Evolutionary conservation across 306 rosid species (phyloP).

Genomic region (Citrullus colocynthis): DNA sequence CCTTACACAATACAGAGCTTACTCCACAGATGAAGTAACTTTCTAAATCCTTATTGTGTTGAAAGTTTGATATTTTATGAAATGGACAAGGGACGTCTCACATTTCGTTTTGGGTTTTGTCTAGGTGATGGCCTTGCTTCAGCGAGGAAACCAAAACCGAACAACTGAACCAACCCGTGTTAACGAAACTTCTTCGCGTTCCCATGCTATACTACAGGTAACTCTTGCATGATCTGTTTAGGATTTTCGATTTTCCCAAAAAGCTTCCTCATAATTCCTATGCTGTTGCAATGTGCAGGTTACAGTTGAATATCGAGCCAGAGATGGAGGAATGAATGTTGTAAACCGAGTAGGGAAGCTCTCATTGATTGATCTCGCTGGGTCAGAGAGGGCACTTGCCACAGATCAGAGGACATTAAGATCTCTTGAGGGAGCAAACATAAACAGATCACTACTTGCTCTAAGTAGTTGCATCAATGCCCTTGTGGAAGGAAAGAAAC

Average conservation of each 20-base stretch:
- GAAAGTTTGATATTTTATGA: neutral
- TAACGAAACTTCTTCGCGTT: slow-evolving; percentile 91
- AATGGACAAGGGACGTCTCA: neutral
- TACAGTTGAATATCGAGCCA: slow-evolving; percentile 64
- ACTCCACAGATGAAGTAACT: slow-evolving; percentile 87
- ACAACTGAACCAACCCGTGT: slow-evolving; percentile 95
- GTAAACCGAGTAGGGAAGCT: slow-evolving; percentile 76
- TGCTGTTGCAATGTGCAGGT: slow-evolving; percentile 39
- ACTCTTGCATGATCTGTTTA: neutral
- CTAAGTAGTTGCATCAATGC: slow-evolving; percentile 95
- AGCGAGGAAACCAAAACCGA: slow-evolving; percentile 82
- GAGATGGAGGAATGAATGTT: slow-evolving; percentile 60
- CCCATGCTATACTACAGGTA: slow-evolving; percentile 98
- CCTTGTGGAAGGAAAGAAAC: slow-evolving; percentile 94
- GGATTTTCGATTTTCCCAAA: neutral
- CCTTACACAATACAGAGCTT: slow-evolving; percentile 87
- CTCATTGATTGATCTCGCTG: slow-evolving; percentile 90
- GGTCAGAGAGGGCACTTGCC: slow-evolving; percentile 97
- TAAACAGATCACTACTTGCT: slow-evolving; percentile 86
- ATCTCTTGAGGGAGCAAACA: slow-evolving; percentile 95
- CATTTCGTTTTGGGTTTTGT: slow-evolving; percentile 12
- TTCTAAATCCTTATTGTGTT: slow-evolving; percentile 9
- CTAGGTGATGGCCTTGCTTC: slow-evolving; percentile 95
- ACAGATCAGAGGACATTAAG: slow-evolving; percentile 86
- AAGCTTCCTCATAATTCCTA: neutral